Conservation (phyloP, 179 eudicot genomes). For the Silene noctiflora region DNA sequence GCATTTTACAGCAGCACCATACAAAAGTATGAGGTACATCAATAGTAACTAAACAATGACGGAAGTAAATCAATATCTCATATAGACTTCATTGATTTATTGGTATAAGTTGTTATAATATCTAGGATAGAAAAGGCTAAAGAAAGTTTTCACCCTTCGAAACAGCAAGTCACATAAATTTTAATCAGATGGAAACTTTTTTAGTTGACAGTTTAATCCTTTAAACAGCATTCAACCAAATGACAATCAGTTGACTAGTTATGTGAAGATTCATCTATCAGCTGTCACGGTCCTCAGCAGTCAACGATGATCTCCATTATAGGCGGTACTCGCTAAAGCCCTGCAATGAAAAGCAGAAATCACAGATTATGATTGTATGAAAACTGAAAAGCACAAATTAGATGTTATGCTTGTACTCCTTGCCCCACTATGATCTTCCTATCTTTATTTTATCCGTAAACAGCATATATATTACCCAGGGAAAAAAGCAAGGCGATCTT, state of each 20-base stretch:
- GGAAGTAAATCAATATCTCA: background rate
- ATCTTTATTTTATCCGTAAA: background rate
- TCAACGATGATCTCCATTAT: conserved; percentile 40
- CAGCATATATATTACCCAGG: background rate
- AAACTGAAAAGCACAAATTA: background rate
- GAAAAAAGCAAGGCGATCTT: background rate
- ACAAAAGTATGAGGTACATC: background rate
- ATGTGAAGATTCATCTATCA: conserved; percentile 18
- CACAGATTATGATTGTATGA: background rate
- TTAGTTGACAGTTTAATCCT: conserved; percentile 17
- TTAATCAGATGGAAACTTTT: conserved; percentile 20
- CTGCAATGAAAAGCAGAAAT: conserved; percentile 21
- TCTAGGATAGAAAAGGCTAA: conserved; percentile 18
- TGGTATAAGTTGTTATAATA: conserved; percentile 17
- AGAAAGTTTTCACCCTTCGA: conserved; percentile 1
- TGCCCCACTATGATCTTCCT: background rate
- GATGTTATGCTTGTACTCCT: background rate
- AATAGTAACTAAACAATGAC: background rate
- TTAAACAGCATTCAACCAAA: conserved; percentile 22
- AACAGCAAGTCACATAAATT: conserved; percentile 14
- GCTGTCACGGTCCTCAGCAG: background rate
- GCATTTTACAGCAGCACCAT: background rate
- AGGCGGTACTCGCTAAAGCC: conserved; percentile 24
- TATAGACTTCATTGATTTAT: conserved; percentile 25
- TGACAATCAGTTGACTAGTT: conserved; percentile 12